Evolutionary conservation across 139 green algal genomes (phyloP), one percentile per base, ranked within the genome.

Genomic region (Chlamydomonas sp.): DNA sequence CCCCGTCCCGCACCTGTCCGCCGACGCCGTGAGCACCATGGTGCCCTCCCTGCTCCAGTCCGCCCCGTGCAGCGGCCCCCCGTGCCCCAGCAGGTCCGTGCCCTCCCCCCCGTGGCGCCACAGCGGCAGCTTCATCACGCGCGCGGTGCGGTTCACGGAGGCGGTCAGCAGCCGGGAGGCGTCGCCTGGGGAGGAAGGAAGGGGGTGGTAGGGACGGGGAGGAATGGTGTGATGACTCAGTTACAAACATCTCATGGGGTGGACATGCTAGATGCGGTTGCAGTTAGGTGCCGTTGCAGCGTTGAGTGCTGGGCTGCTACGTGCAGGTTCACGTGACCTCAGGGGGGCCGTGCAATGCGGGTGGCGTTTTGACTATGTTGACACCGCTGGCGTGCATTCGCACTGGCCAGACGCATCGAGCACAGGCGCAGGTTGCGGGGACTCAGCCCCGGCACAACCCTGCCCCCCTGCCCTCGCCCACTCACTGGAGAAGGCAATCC

Each of bases 1-100:
- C 63, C 66, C 49, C 81, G 63, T 2, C 63, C 64, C 63, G n/a
- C 77, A 89, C 85, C 91, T 91, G 90, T 95, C 92, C 4, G 88
- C 78, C 15, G 91, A 94, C 9, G 89, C 89, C 2, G 91, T 94
- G 67, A 95, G 91, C 68, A 94, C 61, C 77, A 93, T 69, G 14
- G 78, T 90, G 60, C 90, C 88, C 69, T 91, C 84, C 59, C 92
- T 79, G 78, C 84, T 92, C 92, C 92, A 95, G 63, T 82, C 80
- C 16, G 75, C 84, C 8, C 31, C 31, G 31, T 49, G 31, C 31
- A 49, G 31, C 31, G 31, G n/a, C n/a, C n/a, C n/a, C n/a, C n/a
- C n/a, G n/a, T n/a, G 87, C 20, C 80, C 78, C 87, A 90, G 89
- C 78, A 85, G 77, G 81, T 92, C 88, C 68, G 88, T 92, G 58